Percentiles rank a stretch among this genome's conserved stretches.
Evolutionary conservation across 176 grass and related monocot genomes (phyloP).

Genomic region (Ananas comosus): DNA sequence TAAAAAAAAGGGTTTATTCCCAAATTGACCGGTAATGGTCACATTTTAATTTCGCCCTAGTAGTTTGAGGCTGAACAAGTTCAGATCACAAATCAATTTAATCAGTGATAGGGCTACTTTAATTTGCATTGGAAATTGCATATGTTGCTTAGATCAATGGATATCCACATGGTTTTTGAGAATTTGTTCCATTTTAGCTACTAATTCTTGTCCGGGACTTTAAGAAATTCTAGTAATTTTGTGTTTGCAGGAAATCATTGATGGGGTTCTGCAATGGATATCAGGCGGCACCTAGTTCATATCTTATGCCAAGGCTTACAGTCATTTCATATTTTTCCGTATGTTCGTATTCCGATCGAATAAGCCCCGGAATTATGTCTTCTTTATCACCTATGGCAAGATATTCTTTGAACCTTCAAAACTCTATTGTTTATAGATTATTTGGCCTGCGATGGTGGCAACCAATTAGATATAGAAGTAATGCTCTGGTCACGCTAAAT

Average conservation of each 20-base stretch:
- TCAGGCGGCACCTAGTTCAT: not conserved
- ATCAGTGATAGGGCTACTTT: no score
- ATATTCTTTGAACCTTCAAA: slow-evolving; percentile 2
- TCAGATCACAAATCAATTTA: no score
- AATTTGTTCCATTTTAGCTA: not conserved
- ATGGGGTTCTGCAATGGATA: slow-evolving; percentile 2
- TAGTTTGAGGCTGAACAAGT: no score
- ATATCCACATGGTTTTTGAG: no score
- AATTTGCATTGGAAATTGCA: no score
- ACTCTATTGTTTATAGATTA: not conserved
- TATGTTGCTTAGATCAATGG: no score
- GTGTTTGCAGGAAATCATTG: slow-evolving; percentile 10
- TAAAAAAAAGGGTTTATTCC: no score
- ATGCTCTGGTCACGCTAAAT: slow-evolving; percentile 26
- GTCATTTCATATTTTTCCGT: slow-evolving; percentile 8
- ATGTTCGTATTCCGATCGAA: not conserved
- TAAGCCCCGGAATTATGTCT: not conserved
- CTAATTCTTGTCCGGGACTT: not conserved
- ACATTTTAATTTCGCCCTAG: no score
- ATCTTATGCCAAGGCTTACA: not conserved
- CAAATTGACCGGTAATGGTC: no score
- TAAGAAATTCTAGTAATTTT: not conserved
- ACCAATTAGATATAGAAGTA: slow-evolving; percentile 27
- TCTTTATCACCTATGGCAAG: not conserved
- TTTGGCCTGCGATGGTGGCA: slow-evolving; percentile 10